Evolutionary conservation across 2,329 filamentous ascomycete species (phyloP).

Genomic region (Cryphonectria naterciae): DNA sequence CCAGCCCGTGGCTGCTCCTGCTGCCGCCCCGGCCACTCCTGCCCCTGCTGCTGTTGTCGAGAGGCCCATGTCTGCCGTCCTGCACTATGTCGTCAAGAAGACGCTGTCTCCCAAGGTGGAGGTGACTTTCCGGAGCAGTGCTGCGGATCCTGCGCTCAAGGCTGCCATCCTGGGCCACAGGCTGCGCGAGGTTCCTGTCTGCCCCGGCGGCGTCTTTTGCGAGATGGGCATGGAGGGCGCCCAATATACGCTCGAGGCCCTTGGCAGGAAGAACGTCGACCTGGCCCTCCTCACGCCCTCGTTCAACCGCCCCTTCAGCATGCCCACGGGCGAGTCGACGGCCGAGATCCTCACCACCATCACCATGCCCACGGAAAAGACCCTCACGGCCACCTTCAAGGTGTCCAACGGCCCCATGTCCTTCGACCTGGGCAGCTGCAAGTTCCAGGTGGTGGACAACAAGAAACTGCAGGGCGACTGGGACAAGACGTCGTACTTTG

Average conservation of each 20-base stretch:
- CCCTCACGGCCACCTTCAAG: slow-evolving; percentile 21
- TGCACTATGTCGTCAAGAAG: slow-evolving; percentile 27
- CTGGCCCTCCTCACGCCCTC: slow-evolving; percentile 19
- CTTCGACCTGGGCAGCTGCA: slow-evolving; percentile 24
- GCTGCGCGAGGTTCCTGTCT: slow-evolving; percentile 23
- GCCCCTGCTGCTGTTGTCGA: slow-evolving; percentile 4
- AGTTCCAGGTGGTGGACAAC: slow-evolving; percentile 21
- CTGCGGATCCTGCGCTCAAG: slow-evolving; percentile 20
- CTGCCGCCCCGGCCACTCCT: slow-evolving; percentile 5
- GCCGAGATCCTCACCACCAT: slow-evolving; percentile 25
- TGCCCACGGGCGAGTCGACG: slow-evolving; percentile 20
- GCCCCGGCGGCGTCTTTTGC: slow-evolving; percentile 25
- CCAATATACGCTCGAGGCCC: slow-evolving; percentile 20
- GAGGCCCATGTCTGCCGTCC: slow-evolving; percentile 21
- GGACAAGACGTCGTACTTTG: slow-evolving; percentile 26
- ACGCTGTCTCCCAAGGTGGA: slow-evolving; percentile 21
- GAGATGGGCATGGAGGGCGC: slow-evolving; percentile 24
- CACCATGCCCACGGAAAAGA: slow-evolving; percentile 18
- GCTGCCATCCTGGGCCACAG: slow-evolving; percentile 24
- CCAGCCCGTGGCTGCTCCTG: not conserved
- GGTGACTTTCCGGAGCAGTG: slow-evolving; percentile 23
- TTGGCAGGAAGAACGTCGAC: slow-evolving; percentile 21
- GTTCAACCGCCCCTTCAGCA: slow-evolving; percentile 23
- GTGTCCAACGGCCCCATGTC: slow-evolving; percentile 22
- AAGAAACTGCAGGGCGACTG: slow-evolving; percentile 19